Evolutionary conservation across 345 rosid species (phyloP).

Genomic region (Cardamine resedifolia): DNA sequence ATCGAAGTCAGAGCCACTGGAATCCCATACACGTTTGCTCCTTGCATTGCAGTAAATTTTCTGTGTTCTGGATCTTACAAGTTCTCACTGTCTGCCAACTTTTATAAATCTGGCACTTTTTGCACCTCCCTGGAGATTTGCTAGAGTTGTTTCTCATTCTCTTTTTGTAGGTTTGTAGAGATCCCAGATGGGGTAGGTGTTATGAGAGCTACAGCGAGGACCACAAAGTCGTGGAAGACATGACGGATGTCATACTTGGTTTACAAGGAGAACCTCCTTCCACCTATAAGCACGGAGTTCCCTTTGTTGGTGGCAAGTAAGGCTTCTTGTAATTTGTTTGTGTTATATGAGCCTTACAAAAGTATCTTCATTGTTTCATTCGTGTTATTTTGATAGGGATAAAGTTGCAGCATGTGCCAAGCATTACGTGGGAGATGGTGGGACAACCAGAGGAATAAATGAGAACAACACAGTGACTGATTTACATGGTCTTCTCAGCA

Average conservation of each 20-base stretch:
- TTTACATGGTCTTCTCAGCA: slow-evolving; percentile 67
- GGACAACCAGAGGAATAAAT: slow-evolving; percentile 81
- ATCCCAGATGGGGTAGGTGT: slow-evolving; percentile 98
- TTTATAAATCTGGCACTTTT: background rate
- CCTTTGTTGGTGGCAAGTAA: slow-evolving; percentile 90
- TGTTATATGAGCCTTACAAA: slow-evolving; percentile 4
- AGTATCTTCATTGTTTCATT: slow-evolving; percentile 7
- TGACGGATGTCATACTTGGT: slow-evolving; percentile 84
- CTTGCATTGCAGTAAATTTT: slow-evolving; percentile 83
- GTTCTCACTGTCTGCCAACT: background rate
- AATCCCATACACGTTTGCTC: slow-evolving; percentile 89
- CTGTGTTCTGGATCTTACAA: background rate
- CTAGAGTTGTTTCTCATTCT: slow-evolving; percentile 12
- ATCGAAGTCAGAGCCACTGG: slow-evolving; percentile 98
- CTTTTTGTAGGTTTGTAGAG: slow-evolving; percentile 82
- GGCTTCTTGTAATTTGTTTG: slow-evolving; percentile 23
- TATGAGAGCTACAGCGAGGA: slow-evolving; percentile 97
- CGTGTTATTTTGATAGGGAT: slow-evolving; percentile 46
- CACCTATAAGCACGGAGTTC: slow-evolving; percentile 57
- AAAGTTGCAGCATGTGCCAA: slow-evolving; percentile 95
- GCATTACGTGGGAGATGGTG: slow-evolving; percentile 98
- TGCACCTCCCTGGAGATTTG: background rate
- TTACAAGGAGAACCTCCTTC: slow-evolving; percentile 89
- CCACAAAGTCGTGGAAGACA: slow-evolving; percentile 68
- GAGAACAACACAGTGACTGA: slow-evolving; percentile 75